Base-by-base conservation (phyloP, 345 rosid species). In the Rhizophora mangle region DNA sequence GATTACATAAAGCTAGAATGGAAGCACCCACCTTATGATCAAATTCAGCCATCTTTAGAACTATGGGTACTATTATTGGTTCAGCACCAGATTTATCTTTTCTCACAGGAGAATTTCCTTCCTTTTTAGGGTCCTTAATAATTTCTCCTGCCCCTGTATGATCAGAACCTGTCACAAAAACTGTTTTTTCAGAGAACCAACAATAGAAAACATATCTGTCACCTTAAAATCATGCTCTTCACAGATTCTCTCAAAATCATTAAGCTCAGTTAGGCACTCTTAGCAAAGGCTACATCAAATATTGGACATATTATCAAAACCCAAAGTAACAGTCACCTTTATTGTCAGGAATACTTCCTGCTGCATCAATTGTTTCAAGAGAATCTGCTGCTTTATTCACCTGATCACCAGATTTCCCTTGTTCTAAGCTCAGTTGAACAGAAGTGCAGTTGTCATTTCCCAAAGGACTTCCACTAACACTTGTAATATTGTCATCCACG, bases 21-120 rank as follows among this genome's bases (percentile, higher is more conserved):
- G 24, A 72, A 13, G 31, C 8, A 63, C 66, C 64, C 46, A 96
- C 99, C 96, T 92, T 88, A 70, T 96, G 99, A 72, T 96, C 97
- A 63, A 96, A 96, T 76, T 88, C 90, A 63, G 91, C 85, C 99
- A 96, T 96, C 85, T 88, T 92, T 57, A 92, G 78, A 68, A 92
- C 89, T 67, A 92, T 86, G 52, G 99, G 96, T 68, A 96, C 76
- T 56, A 96, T 79, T 71, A 96, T 84, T 2, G 99, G 93, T 57
- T 96, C 85, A 1, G 90, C 80, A 69, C 90, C 90, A 68, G 88
- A 72, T 79, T 90, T 95, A 63, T 81, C 83, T 72, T 85, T 89
- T 76, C 72, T 83, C 37, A 57, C 76, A 32, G 67, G 59, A 57
- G 60, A 31, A 60, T 65, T 68, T 76, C 64, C 65, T 26, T 68